A percentile compares a stretch with the other conserved stretches of the same genome.
These are phyloP conservation scores for Leucaena leucocephala DNA, from an alignment of 306 rosid species.

Conservation along the genomic window DNA sequence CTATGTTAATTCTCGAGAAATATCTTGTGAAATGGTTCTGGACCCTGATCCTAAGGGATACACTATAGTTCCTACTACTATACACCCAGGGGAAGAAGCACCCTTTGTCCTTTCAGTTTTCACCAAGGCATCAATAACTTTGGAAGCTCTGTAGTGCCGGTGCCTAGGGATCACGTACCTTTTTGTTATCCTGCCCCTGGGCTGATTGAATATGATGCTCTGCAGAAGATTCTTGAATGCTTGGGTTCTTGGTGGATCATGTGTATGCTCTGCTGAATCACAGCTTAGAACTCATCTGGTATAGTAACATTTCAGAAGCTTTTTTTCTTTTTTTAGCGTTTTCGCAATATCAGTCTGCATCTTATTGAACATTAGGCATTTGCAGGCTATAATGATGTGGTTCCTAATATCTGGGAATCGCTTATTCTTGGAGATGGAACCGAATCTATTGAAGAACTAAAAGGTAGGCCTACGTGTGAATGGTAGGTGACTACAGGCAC, in stretches of 20 bases:
- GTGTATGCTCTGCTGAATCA: constrained; percentile 41
- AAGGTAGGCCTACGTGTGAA: constrained; percentile 23
- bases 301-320: constrained; percentile 15
- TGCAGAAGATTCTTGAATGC: constrained; percentile 51
- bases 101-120: constrained; percentile 98
- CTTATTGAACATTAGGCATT: constrained; percentile 21
- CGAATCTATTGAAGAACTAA: constrained; percentile 25
- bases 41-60: constrained; percentile 99
- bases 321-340: neutral
- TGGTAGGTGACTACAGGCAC: constrained; percentile 29
- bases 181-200: constrained; percentile 38
- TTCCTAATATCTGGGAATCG: constrained; percentile 27
- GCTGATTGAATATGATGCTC: constrained; percentile 34
- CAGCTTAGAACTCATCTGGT: constrained; percentile 43
- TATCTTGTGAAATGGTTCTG: constrained; percentile 98
- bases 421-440: constrained; percentile 31
- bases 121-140: constrained; percentile 90
- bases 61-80: constrained; percentile 96
- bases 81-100: constrained; percentile 99
- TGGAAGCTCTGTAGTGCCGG: constrained; percentile 83
- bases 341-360: neutral
- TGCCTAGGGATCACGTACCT: constrained; percentile 36
- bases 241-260: constrained; percentile 54
- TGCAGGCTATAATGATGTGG: constrained; percentile 35
- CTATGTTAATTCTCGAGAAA: constrained; percentile 96